Conservation (phyloP, 2,329 filamentous ascomycete species). For the Colletotrichum horii region DNA sequence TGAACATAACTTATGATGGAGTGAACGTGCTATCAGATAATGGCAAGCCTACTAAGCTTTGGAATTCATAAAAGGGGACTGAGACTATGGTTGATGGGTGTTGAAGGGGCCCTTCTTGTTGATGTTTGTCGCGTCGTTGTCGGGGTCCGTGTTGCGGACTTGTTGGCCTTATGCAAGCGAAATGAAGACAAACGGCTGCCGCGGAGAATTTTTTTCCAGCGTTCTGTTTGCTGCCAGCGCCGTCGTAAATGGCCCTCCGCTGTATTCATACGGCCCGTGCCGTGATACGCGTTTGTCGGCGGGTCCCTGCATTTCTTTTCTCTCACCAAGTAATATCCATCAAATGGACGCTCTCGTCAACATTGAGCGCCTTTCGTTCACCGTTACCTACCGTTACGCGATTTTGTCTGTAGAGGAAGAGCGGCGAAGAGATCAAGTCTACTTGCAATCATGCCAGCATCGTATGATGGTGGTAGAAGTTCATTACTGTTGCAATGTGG, state of each 20-base stretch:
- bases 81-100: neutral
- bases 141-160: neutral
- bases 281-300: neutral
- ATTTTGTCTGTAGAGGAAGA: neutral
- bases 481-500: too few species aligned
- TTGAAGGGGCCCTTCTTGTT: neutral
- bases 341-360: neutral
- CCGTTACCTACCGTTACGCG: neutral
- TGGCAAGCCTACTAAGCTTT: neutral
- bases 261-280: neutral
- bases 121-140: neutral
- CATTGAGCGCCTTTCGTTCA: neutral
- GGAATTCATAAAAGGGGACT: neutral
- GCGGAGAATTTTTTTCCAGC: neutral
- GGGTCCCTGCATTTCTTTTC: neutral
- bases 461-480: too few species aligned
- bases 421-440: too few species aligned
- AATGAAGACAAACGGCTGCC: neutral
- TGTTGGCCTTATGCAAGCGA: neutral
- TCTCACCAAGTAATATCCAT: neutral
- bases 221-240: neutral
- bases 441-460: too few species aligned
- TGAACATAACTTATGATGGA: neutral
- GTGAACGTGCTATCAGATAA: neutral
- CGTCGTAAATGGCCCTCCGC: neutral